These are phyloP conservation scores for Hypoxylon sp. DNA, from an alignment of 2,329 filamentous ascomycete genomes.

Conservation along the genomic window DNA sequence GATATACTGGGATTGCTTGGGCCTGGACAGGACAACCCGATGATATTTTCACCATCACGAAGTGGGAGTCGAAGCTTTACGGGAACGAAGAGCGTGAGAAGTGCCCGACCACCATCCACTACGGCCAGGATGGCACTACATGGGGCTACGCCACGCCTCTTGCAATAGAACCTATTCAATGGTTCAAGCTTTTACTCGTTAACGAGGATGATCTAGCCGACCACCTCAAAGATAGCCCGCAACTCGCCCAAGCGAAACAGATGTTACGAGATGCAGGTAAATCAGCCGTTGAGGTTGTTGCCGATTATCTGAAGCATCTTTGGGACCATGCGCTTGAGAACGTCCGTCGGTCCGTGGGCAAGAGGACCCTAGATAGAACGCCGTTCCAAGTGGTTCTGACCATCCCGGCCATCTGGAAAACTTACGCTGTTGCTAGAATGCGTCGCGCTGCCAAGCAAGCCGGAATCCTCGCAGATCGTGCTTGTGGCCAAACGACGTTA, in stretches of 20 bases:
- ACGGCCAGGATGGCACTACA: conserved; percentile 27
- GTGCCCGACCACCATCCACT: conserved; percentile 48
- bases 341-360: conserved; percentile 36
- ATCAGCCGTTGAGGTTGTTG: conserved; percentile 43
- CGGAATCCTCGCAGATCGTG: conserved; percentile 39
- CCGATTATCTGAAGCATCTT: conserved; percentile 47
- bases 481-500: conserved; percentile 41
- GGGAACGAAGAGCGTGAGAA: conserved; percentile 25
- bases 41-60: background rate
- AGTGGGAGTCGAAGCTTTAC: conserved; percentile 3
- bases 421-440: conserved; percentile 45
- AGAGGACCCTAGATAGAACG: conserved; percentile 30
- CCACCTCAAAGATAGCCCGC: conserved; percentile 32
- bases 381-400: conserved; percentile 47
- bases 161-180: conserved; percentile 45
- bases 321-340: conserved; percentile 47
- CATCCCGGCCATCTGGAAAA: conserved; percentile 51
- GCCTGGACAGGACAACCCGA: background rate
- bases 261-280: conserved; percentile 41
- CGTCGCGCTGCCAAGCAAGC: conserved; percentile 40
- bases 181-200: conserved; percentile 51
- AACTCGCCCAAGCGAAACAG: conserved; percentile 23
- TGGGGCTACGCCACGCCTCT: conserved; percentile 49
- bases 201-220: conserved; percentile 39
- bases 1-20: conserved; percentile 14